Conservation (phyloP, 2,329 filamentous ascomycete genomes). For the Zopfia rhizophila region DNA sequence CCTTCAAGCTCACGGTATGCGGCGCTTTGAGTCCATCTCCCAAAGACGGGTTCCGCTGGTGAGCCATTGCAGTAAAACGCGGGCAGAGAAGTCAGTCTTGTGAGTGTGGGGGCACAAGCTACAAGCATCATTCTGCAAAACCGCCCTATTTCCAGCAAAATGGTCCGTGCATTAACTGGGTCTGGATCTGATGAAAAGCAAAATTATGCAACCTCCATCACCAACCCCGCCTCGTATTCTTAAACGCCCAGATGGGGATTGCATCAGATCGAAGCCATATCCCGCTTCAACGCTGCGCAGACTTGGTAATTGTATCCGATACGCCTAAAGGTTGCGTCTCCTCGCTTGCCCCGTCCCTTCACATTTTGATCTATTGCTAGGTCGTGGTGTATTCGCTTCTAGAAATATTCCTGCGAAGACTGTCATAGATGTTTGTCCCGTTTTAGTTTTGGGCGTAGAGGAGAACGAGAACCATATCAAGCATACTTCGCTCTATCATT, state of each 20-base stretch:
- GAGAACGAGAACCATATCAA: constrained; percentile 62
- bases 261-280: constrained; percentile 28
- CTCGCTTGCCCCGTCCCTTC: not conserved
- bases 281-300: constrained; percentile 54
- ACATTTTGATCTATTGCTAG: constrained; percentile 42
- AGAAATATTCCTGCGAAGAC: constrained; percentile 59
- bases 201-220: no score
- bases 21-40: constrained; percentile 61
- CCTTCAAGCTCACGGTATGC: constrained; percentile 85
- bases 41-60: constrained; percentile 51
- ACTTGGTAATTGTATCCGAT: constrained; percentile 56
- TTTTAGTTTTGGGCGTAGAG: constrained; percentile 59
- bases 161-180: no score
- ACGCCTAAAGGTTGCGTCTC: constrained; percentile 61
- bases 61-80: no score
- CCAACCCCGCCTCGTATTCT: no score
- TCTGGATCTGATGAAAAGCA: no score
- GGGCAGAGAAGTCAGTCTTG: no score
- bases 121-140: no score
- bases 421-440: constrained; percentile 63
- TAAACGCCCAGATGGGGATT: constrained; percentile 21
- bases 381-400: constrained; percentile 64
- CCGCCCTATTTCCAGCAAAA: no score
- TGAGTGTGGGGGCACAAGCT: no score
- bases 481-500: constrained; percentile 64